Percentiles rank a stretch among this genome's conserved stretches.
These are phyloP conservation scores for Nemania sp. DNA, from an alignment of 2,329 filamentous ascomycete genomes.

Conservation along the genomic window DNA sequence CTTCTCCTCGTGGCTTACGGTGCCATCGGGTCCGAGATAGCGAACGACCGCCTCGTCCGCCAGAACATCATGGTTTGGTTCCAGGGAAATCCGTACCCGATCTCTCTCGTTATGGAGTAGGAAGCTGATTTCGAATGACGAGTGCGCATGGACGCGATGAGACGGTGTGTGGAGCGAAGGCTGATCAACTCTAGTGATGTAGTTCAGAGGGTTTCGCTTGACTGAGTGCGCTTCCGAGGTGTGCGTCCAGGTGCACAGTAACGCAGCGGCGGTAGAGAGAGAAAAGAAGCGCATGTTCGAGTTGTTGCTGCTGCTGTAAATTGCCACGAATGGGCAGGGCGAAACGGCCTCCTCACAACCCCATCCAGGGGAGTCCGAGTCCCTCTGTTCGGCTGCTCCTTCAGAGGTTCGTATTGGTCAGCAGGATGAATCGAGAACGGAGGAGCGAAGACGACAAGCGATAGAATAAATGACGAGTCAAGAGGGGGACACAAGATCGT, in stretches of 20 bases:
- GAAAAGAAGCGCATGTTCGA: constrained; percentile 39
- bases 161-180: constrained; percentile 77
- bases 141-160: constrained; percentile 76
- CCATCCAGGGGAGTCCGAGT: constrained; percentile 33
- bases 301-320: constrained; percentile 16
- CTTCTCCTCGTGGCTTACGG: constrained; percentile 64
- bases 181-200: constrained; percentile 73
- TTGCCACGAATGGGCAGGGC: constrained; percentile 33
- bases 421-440: neutral
- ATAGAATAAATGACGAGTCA: too few relatives aligned
- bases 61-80: constrained; percentile 91
- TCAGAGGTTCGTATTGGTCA: neutral
- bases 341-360: constrained; percentile 29
- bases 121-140: constrained; percentile 85
- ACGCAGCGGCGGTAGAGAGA: constrained; percentile 33
- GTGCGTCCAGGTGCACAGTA: constrained; percentile 38
- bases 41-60: constrained; percentile 74
- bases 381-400: neutral
- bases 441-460: neutral
- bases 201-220: constrained; percentile 74
- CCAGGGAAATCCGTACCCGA: constrained; percentile 75
- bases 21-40: constrained; percentile 73
- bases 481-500: neutral
- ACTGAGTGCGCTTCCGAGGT: constrained; percentile 65
- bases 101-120: constrained; percentile 67